Percentiles rank a stretch among this genome's conserved stretches.
Evolutionary conservation across 345 rosid species (phyloP).

Genomic region (Chamaenerion angustifolium): DNA sequence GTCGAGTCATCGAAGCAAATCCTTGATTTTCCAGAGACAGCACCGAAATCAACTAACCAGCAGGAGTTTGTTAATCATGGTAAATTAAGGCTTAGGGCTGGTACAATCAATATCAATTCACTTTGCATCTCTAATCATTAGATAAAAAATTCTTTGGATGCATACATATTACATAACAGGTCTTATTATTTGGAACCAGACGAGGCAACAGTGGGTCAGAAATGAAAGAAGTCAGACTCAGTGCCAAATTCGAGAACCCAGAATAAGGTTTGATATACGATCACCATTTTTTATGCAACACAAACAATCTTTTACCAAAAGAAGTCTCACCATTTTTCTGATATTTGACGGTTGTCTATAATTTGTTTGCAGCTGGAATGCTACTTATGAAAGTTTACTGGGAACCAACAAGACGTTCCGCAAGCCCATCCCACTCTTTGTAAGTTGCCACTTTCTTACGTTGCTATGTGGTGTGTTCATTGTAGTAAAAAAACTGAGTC

Average conservation of each 20-base stretch:
- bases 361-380: conserved; percentile 1
- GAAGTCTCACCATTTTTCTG: neutral
- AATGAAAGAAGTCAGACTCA: conserved; percentile 22
- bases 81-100: neutral
- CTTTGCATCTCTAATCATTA: neutral
- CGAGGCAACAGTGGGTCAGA: conserved; percentile 58
- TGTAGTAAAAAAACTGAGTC: neutral
- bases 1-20: too few relatives aligned
- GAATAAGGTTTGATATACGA: conserved; percentile 28
- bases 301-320: too few relatives aligned
- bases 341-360: neutral
- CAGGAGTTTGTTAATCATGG: conserved; percentile 3
- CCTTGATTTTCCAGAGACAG: too few relatives aligned
- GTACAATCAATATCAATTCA: neutral
- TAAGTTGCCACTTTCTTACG: neutral
- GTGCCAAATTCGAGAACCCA: conserved; percentile 37
- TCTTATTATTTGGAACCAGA: conserved; percentile 58
- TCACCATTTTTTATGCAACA: too few relatives aligned
- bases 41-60: neutral
- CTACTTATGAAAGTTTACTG: conserved; percentile 6
- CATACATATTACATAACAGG: conserved; percentile 38
- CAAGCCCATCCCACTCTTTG: conserved; percentile 3
- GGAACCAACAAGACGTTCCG: conserved; percentile 3
- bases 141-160: neutral
- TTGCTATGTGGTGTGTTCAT: neutral